phyloP scores from a whole-genome alignment of 805 yeast species.

The Scheffersomyces lignosus region DNA sequence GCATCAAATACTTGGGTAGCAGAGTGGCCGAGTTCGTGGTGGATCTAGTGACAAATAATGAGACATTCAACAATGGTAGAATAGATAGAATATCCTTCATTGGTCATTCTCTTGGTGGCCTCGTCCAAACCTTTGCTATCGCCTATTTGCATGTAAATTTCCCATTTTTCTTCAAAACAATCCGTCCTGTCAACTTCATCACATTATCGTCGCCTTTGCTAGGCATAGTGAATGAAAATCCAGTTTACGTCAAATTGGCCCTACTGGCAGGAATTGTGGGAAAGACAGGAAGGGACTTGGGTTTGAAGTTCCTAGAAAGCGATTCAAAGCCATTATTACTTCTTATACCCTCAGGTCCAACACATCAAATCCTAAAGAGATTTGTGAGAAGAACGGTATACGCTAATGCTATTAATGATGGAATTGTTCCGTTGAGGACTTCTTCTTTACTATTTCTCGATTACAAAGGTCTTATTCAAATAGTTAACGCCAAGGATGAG shows the following conservation, averaged over 20 bases:
- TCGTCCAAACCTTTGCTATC: conserved; percentile 86
- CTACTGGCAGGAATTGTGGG: conserved; percentile 90
- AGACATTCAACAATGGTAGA: conserved; percentile 30
- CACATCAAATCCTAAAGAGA: conserved; percentile 57
- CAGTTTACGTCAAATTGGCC: conserved; percentile 79
- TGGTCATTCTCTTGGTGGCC: conserved; percentile 94
- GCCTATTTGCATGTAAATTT: conserved; percentile 69
- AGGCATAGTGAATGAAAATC: conserved; percentile 87
- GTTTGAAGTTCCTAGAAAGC: conserved; percentile 50
- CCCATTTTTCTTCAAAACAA: conserved; percentile 66
- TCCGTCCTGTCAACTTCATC: conserved; percentile 76
- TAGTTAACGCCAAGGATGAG: conserved; percentile 12
- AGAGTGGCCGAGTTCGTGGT: conserved; percentile 75
- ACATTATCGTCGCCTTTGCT: conserved; percentile 85
- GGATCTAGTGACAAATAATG: conserved; percentile 49
- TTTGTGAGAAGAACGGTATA: conserved; percentile 78
- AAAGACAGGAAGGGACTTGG: conserved; percentile 86
- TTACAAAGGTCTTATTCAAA: conserved; percentile 59
- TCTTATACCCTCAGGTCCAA: conserved; percentile 73
- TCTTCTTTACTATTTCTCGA: conserved; percentile 83
- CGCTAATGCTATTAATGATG: conserved; percentile 90
- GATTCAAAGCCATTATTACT: conserved; percentile 66
- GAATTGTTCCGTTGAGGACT: conserved; percentile 92
- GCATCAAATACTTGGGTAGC: conserved; percentile 80
- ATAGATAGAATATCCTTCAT: conserved; percentile 76